Base-by-base conservation (phyloP, 2,329 filamentous ascomycete species). In the Amauroascus niger region DNA sequence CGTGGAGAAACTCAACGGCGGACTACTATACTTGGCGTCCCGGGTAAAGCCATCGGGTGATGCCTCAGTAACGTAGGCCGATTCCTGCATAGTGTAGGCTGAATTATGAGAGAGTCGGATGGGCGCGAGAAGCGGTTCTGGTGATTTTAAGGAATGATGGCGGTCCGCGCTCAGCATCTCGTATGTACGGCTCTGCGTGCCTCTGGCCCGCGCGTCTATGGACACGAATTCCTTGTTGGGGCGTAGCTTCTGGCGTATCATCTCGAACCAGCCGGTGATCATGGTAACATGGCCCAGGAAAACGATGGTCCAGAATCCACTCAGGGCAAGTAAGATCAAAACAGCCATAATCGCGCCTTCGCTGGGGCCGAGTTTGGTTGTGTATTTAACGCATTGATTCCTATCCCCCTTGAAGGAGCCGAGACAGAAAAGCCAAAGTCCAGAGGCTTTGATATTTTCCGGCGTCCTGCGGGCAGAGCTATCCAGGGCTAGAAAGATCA, bases 401-500 rank as follows among this genome's bases (percentile, higher is more conserved):
- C 85, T 88, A 61, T 89, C 71, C 7, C 78, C 80, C 0, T 72
- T 67, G 20, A 73, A 72, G 0, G 62, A 22, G 0, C 78, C 71
- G n/a, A 98, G 76, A 64, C 93, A 98, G 0, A 66, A 9, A 1
- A 94, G 67, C 87, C 88, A 97, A 2, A 77, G 75, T 33, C 70
- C 57, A 1, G 84, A 80, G 24, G 80, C 77, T 6, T 68, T 57
- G 51, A 84, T 64, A 33, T 81, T 76, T 37, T 79, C 76, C 18
- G 79, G 70, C 2, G 79, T 78, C 50, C 71, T 62, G 7, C 80
- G 72, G 11, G 87, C 78, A 20, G 86, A 79, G 61, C 84, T 84
- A 69, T 95, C 87, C 64, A 95, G 80, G 66, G 88, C 87, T 47
- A 97, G 84, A 66, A 97, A 97, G 52, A 95, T 79, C 44, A 95